Percentiles rank a stretch among this genome's conserved stretches.
Evolutionary conservation across 495 filamentous ascomycete species (phyloP).

Genomic region (Tirmania nivea): DNA sequence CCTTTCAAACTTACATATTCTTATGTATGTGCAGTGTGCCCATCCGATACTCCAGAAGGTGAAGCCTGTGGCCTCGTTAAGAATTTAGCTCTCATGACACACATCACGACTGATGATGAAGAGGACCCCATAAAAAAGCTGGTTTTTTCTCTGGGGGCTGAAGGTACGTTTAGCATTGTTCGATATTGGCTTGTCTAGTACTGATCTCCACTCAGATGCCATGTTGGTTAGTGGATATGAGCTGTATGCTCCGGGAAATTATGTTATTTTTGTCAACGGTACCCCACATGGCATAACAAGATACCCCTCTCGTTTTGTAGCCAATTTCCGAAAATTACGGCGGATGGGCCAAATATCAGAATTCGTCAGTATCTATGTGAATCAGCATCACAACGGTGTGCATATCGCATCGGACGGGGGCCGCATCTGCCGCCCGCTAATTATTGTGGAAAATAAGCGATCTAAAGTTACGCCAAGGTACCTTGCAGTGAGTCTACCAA

Average conservation of each 20-base stretch:
- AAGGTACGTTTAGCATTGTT: conserved; percentile 22
- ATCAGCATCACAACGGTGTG: conserved; percentile 71
- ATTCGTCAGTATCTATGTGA: conserved; percentile 88
- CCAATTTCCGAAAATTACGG: conserved; percentile 59
- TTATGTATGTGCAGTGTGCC: conserved; percentile 33
- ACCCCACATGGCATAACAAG: conserved; percentile 70
- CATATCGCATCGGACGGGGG: conserved; percentile 96
- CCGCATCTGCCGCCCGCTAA: conserved; percentile 80
- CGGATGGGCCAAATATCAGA: conserved; percentile 76
- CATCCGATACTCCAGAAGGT: conserved; percentile 92
- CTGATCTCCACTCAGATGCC: conserved; percentile 4
- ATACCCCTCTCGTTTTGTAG: conserved; percentile 62
- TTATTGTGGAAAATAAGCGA: conserved; percentile 72
- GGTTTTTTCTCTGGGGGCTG: conserved; percentile 54
- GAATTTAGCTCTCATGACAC: conserved; percentile 96
- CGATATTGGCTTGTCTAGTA: neutral
- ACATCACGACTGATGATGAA: conserved; percentile 89
- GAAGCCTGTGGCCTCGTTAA: conserved; percentile 96
- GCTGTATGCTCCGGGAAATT: conserved; percentile 60
- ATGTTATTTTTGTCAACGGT: conserved; percentile 85
- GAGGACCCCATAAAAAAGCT: conserved; percentile 67
- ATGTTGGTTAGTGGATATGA: conserved; percentile 45
- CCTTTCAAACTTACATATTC: neutral
- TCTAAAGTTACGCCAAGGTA: conserved; percentile 55
- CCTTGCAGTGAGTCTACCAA: conserved; percentile 27